Base-by-base conservation (phyloP, 1,284 basidiomycete genomes). In the Ustilago hordei region DNA sequence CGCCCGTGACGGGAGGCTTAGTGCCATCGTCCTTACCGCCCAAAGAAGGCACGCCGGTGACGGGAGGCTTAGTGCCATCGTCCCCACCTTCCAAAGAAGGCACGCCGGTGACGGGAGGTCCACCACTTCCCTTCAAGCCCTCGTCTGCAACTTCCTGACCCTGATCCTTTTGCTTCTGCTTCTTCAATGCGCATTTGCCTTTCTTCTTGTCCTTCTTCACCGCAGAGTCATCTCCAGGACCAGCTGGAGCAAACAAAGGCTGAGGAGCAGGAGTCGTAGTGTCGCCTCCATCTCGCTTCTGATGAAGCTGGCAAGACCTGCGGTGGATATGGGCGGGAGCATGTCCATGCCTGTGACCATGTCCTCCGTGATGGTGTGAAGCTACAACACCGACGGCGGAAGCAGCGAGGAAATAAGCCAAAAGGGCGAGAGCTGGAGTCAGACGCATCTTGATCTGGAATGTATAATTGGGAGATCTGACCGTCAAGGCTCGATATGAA, bases 181-280 rank as follows among this genome's bases (percentile, higher is more conserved):
- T 12, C 60, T 66, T 64, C 31, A 50, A 9, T 3, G 57, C 48
- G 32, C 65, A 67, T 23, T 61, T 64, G 11, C 59, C 58, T 60
- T 67, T 71, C 59, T 65, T 73, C 64, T 63, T 68, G 35, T 52
- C 61, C 64, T 60, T 68, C 57, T 68, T 64, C 17, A 19, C 19
- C 17, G 36, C 32, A 39, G 32, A 34, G 43, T 17, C 23, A 23
- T 54, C 35, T 38, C 28, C 55, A 43, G 55, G 43, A 41, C 36
- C 55, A 17, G 55, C 55, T 41, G 36, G 6, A 43, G 55, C n/a
- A 8, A 17, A 13, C 55, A 11, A 39, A 17, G 28, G 23, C 38
- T 31, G 39, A 28, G 55, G 19, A 38, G 19, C 55, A 55, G 55
- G 19, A 41, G 55, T 13, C 34, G 39, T 9, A 32, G 6, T 41